Conservation (phyloP, 1,139 yeast genomes). For the Suhomyces taliae region DNA sequence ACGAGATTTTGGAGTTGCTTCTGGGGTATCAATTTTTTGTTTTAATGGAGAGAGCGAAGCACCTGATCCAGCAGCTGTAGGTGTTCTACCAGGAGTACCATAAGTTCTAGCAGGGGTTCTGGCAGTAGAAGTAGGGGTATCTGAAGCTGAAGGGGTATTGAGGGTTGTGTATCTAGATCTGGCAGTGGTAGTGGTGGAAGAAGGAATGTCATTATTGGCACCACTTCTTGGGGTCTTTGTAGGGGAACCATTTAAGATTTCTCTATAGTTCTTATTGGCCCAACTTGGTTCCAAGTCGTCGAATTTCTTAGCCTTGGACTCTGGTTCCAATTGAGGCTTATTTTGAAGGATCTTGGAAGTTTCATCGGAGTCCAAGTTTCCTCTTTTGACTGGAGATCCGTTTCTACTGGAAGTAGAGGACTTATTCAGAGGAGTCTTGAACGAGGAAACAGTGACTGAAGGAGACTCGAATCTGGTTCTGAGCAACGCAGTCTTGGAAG, state of each 20-base stretch:
- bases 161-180: background rate
- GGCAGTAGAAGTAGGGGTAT: slow-evolving; percentile 2
- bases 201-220: no score
- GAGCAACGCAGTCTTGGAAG: slow-evolving; percentile 31
- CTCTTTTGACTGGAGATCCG: slow-evolving; percentile 23
- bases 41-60: slow-evolving; percentile 16
- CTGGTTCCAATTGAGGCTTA: slow-evolving; percentile 8
- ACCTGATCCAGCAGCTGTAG: background rate
- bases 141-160: background rate
- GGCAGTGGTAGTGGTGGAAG: background rate
- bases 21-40: slow-evolving; percentile 16
- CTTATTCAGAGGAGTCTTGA: slow-evolving; percentile 34
- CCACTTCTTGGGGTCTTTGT: slow-evolving; percentile 1
- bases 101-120: background rate
- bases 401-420: slow-evolving; percentile 21
- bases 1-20: slow-evolving; percentile 14
- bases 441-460: slow-evolving; percentile 46
- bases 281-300: slow-evolving; percentile 23
- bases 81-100: no score
- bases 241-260: slow-evolving; percentile 19
- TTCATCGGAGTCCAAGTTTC: slow-evolving; percentile 4
- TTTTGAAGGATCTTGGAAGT: slow-evolving; percentile 9
- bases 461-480: slow-evolving; percentile 44
- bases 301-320: slow-evolving; percentile 2
- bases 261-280: slow-evolving; percentile 23